phyloP scores from a whole-genome alignment of 345 rosid genomes.

The Ceriops tagal region DNA sequence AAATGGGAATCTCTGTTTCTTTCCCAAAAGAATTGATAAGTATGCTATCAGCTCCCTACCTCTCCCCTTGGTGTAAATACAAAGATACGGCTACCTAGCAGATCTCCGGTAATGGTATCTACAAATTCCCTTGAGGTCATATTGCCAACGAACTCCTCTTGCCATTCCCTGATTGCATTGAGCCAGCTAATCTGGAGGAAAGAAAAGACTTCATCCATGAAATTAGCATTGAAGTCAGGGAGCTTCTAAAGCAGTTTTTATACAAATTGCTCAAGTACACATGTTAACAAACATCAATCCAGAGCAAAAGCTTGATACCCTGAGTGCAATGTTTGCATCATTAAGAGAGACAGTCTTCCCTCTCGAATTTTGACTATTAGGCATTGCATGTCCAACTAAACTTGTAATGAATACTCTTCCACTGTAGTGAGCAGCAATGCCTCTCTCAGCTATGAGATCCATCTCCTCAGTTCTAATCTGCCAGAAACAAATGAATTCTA shows the following conservation, averaged over 20 bases:
- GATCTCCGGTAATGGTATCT: slow-evolving; percentile 85
- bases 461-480: slow-evolving; percentile 99
- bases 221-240: slow-evolving; percentile 28
- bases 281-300: slow-evolving; percentile 16
- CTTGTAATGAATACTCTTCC: slow-evolving; percentile 76
- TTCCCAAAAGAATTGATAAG: slow-evolving; percentile 31
- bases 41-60: slow-evolving; percentile 5
- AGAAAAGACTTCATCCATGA: slow-evolving; percentile 18
- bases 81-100: slow-evolving; percentile 89
- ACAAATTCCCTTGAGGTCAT: slow-evolving; percentile 99
- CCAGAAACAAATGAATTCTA: slow-evolving; percentile 6
- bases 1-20: slow-evolving; percentile 11
- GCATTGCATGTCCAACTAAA: slow-evolving; percentile 65
- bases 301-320: slow-evolving; percentile 49
- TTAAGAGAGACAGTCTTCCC: slow-evolving; percentile 79
- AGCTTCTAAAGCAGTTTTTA: slow-evolving; percentile 4
- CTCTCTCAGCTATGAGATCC: slow-evolving; percentile 96
- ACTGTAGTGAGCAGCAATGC: slow-evolving; percentile 96
- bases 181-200: slow-evolving; percentile 68
- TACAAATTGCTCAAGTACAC: slow-evolving; percentile 16
- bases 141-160: slow-evolving; percentile 98
- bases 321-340: slow-evolving; percentile 86
- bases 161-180: slow-evolving; percentile 99
- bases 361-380: slow-evolving; percentile 60
- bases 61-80: slow-evolving; percentile 56